Percentiles rank a stretch among this genome's conserved stretches.
Conservation (phyloP, 768 basidiomycete species). For the Leccinum arenicola region DNA sequence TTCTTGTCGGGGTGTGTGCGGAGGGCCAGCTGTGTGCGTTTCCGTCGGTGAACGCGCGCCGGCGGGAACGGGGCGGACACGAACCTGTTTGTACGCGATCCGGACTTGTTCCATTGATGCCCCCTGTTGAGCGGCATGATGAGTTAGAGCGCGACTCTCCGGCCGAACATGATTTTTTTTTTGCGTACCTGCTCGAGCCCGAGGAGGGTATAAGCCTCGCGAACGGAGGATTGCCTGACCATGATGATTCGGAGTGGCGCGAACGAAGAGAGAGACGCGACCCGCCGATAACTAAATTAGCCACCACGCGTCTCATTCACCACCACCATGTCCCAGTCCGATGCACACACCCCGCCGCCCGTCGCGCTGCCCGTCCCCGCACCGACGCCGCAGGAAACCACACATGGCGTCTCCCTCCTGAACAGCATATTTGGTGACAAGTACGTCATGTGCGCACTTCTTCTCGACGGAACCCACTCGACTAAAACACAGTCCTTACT, state of each 20-base stretch:
- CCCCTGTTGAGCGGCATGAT: constrained; percentile 38
- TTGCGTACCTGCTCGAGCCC: constrained; percentile 51
- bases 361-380: constrained; percentile 1
- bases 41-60: not conserved
- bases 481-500: constrained; percentile 79
- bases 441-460: constrained; percentile 42
- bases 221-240: constrained; percentile 35
- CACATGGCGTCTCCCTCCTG: constrained; percentile 32
- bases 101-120: constrained; percentile 63
- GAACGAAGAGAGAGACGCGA: constrained; percentile 19
- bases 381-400: constrained; percentile 6
- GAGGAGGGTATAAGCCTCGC: constrained; percentile 42
- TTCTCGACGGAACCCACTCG: constrained; percentile 14
- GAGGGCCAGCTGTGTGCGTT: constrained; percentile 49
- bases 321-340: constrained; percentile 12
- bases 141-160: constrained; percentile 7
- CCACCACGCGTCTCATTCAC: constrained; percentile 6
- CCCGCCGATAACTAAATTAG: constrained; percentile 18
- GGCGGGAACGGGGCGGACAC: constrained; percentile 9
- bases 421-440: constrained; percentile 55
- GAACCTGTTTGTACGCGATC: constrained; percentile 65
- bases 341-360: not conserved
- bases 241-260: constrained; percentile 23
- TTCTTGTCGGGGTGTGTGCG: constrained; percentile 80
- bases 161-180: not conserved